These are phyloP conservation scores for Teunomyces cretensis DNA, from an alignment of 805 yeast species.

Conservation along the genomic window DNA sequence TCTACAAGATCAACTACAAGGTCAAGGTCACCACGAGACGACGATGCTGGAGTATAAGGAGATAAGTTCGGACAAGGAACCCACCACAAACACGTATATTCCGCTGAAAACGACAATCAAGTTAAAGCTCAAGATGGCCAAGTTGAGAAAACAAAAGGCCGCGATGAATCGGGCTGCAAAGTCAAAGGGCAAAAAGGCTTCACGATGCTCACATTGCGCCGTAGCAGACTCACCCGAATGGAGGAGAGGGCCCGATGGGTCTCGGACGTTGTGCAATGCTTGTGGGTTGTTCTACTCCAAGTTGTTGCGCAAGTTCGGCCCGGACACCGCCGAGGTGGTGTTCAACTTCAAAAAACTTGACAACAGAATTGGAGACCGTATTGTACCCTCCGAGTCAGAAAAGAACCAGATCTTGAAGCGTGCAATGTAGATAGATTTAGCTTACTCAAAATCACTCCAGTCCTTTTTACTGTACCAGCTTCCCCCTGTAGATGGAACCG, in stretches of 20 bases:
- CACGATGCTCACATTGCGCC: conserved; percentile 56
- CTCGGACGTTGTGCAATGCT: conserved; percentile 83
- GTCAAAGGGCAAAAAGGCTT: not conserved
- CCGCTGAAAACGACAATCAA: not conserved
- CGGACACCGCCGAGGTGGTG: conserved; percentile 34
- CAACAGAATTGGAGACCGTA: conserved; percentile 7
- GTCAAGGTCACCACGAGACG: not conserved
- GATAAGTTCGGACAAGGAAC: not conserved
- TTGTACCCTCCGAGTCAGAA: conserved; percentile 10
- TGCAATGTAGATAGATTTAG: not conserved
- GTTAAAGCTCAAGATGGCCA: conserved; percentile 1
- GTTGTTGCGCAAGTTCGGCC: conserved; percentile 49
- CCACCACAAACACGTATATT: not conserved
- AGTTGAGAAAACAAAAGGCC: not conserved
- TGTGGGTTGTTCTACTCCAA: conserved; percentile 81
- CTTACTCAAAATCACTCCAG: conserved; percentile 27
- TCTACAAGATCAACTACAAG: not conserved
- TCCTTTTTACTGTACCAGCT: conserved; percentile 13
- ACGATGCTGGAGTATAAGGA: not conserved
- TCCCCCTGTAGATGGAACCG: conserved; percentile 12
- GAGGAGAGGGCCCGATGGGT: conserved; percentile 87
- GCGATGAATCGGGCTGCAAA: not conserved
- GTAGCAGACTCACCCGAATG: conserved; percentile 83
- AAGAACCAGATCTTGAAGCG: conserved; percentile 1
- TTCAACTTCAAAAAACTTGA: conserved; percentile 6